Conservation (phyloP, 1,284 basidiomycete species). For the Moniliella sp. region DNA sequence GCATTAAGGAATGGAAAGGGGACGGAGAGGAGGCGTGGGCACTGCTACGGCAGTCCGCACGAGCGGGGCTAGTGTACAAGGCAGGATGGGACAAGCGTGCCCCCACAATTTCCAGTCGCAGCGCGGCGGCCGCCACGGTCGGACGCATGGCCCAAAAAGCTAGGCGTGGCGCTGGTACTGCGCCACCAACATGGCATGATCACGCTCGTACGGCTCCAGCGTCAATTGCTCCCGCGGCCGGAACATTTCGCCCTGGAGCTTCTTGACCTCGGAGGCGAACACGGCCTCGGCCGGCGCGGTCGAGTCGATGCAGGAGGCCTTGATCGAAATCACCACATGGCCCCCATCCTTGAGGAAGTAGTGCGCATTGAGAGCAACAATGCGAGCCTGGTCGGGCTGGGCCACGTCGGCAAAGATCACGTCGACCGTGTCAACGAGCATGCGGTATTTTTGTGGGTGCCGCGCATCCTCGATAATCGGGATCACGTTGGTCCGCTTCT, state of each 20-base stretch:
- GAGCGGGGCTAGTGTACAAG: too few relatives aligned
- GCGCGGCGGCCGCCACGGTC: too few relatives aligned
- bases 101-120: too few relatives aligned
- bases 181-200: slow-evolving; percentile 29
- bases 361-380: slow-evolving; percentile 69
- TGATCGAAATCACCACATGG: slow-evolving; percentile 87
- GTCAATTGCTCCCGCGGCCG: slow-evolving; percentile 86
- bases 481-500: slow-evolving; percentile 96
- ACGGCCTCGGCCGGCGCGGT: slow-evolving; percentile 71
- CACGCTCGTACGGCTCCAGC: slow-evolving; percentile 35
- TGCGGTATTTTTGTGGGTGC: slow-evolving; percentile 41
- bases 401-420: slow-evolving; percentile 74
- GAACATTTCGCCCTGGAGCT: slow-evolving; percentile 50
- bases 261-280: slow-evolving; percentile 71
- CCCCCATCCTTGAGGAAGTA: slow-evolving; percentile 89
- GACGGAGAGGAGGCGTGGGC: too few relatives aligned
- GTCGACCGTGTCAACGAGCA: slow-evolving; percentile 29
- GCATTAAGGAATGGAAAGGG: too few relatives aligned
- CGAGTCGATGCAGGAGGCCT: slow-evolving; percentile 96
- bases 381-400: slow-evolving; percentile 77
- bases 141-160: too few relatives aligned
- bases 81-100: too few relatives aligned
- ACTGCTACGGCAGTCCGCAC: too few relatives aligned
- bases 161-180: slow-evolving; percentile 22
- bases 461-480: slow-evolving; percentile 95